Conservation (phyloP, 495 filamentous ascomycete genomes). For the Podospora appendiculata region DNA sequence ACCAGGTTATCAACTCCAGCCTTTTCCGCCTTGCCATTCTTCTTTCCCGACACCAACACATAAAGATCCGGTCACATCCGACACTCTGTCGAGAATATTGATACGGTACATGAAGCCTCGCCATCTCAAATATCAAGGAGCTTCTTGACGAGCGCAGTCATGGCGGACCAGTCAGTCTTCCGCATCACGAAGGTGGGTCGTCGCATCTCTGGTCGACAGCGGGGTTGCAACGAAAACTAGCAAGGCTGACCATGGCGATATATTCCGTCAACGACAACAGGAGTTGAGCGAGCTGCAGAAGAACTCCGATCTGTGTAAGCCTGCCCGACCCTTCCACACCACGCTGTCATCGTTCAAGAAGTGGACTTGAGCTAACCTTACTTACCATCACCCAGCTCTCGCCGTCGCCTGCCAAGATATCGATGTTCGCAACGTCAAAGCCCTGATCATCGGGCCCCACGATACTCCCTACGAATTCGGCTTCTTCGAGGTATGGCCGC, state of each 20-base stretch:
- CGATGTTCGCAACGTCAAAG: conserved; percentile 82
- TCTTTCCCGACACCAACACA: no score
- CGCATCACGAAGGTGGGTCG: conserved; percentile 68
- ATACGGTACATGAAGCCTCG: background rate
- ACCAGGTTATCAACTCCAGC: no score
- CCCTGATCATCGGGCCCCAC: conserved; percentile 85
- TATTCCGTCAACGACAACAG: conserved; percentile 31
- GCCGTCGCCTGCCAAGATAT: conserved; percentile 78
- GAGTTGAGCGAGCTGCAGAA: conserved; percentile 80
- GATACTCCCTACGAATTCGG: conserved; percentile 96
- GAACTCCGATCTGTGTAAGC: conserved; percentile 71
- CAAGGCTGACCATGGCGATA: conserved; percentile 28
- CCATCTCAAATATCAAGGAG: background rate
- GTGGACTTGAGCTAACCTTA: background rate
- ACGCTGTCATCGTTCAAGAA: background rate
- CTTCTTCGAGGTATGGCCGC: conserved; percentile 71
- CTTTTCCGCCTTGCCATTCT: no score
- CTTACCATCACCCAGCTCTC: conserved; percentile 48
- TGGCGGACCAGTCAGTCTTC: conserved; percentile 80
- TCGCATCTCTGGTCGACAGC: conserved; percentile 9
- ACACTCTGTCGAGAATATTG: background rate
- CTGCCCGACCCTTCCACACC: background rate
- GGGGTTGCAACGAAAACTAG: conserved; percentile 5
- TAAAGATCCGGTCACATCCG: no score
- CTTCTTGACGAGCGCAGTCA: conserved; percentile 25